Conservation (phyloP, 2,329 filamentous ascomycete species). For the Ceratocystis huliohia region DNA sequence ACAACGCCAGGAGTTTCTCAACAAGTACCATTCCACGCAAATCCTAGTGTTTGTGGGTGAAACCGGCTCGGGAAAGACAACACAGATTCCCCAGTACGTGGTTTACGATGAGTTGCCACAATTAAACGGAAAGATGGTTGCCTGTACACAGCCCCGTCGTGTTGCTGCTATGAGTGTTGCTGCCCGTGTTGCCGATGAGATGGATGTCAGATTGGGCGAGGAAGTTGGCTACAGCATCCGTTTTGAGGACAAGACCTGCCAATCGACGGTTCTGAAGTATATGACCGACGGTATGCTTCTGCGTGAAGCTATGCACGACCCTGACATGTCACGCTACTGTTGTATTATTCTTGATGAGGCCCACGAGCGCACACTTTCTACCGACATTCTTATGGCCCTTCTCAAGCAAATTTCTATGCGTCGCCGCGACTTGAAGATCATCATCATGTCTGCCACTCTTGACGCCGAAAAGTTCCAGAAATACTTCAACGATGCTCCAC, state of each 20-base stretch:
- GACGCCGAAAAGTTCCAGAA: slow-evolving; percentile 96
- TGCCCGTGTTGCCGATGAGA: slow-evolving; percentile 91
- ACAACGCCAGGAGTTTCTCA: slow-evolving; percentile 85
- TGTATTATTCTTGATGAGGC: slow-evolving; percentile 98
- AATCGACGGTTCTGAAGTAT: slow-evolving; percentile 90
- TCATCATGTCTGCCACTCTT: slow-evolving; percentile 96
- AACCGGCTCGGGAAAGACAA: slow-evolving; percentile 98
- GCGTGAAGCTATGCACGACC: slow-evolving; percentile 91
- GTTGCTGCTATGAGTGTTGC: slow-evolving; percentile 98
- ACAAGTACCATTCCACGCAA: slow-evolving; percentile 84
- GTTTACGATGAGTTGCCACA: slow-evolving; percentile 93
- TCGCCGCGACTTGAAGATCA: slow-evolving; percentile 85
- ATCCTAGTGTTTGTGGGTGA: slow-evolving; percentile 98
- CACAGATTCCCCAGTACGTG: slow-evolving; percentile 96
- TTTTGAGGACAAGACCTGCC: slow-evolving; percentile 88
- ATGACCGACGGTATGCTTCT: slow-evolving; percentile 99
- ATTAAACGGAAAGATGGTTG: slow-evolving; percentile 72
- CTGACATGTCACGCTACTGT: slow-evolving; percentile 81
- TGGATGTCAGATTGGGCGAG: slow-evolving; percentile 83
- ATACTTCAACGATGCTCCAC: slow-evolving; percentile 89
- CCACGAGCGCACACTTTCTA: slow-evolving; percentile 92
- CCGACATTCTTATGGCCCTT: slow-evolving; percentile 93
- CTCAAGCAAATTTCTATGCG: slow-evolving; percentile 78
- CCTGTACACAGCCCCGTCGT: slow-evolving; percentile 93
- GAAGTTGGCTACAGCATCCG: slow-evolving; percentile 98